Base-by-base conservation (phyloP, 2,329 filamentous ascomycete genomes). In the Xylaria sp. region DNA sequence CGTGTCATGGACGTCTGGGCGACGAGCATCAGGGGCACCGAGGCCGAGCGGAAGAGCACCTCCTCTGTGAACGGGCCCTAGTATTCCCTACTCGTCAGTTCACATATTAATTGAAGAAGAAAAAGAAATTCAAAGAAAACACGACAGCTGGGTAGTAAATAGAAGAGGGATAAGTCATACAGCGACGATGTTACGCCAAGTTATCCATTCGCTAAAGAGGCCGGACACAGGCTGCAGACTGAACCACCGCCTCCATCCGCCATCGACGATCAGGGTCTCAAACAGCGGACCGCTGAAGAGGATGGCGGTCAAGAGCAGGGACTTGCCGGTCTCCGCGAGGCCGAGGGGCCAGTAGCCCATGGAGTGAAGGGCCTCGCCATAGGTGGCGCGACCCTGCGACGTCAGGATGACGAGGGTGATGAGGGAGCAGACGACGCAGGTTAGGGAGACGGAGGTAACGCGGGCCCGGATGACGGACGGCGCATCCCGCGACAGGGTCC, bases 31-130 rank as follows among this genome's bases (percentile, higher is more conserved):
- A 97, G 85, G 1, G 95, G 92, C 46, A 97, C 87, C 61, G 94
- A 90, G 73, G 94, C 89, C 3, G 93, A 93, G 77, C 96, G 92
- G 85, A 97, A 99, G 75, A 97, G 91, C 68, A 97, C 84, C 81
- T 99, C 96, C 82, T 99, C 96, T 11, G 94, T 97, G 63, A 96
- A 83, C 0, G 96, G 94, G 42, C 93, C 94, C 91, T 92, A 71
- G 26, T 31, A 38, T 10, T 58, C n/a, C 36, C 33, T 63, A 42
- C 13, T 26, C 26, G 38, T 59, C 20, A 60, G 60, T 54, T 6
- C 49, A 23, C 20, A 26, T 46, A 15, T 6, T 36, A 9, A 31
- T 5, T 26, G 3, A 49, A 23, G 42, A 57, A 49, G 11, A 33
- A 33, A 51, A 65, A 6, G 13, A 40, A 40, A 40, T 6, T 53